Base-by-base conservation (phyloP, 176 grass and related monocot genomes). In the Oryza officinalis region DNA sequence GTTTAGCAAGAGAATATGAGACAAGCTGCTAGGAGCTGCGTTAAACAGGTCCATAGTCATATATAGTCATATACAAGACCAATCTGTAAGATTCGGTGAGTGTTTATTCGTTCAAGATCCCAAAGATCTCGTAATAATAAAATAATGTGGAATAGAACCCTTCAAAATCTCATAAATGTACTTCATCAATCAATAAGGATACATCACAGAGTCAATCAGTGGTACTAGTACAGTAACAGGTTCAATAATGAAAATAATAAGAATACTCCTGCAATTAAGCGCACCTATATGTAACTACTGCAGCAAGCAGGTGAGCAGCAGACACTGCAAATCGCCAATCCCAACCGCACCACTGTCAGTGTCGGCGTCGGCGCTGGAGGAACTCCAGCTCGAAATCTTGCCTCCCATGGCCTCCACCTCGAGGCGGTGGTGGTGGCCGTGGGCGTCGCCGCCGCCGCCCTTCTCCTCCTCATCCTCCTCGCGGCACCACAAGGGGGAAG, bases 361-460 rank as follows among this genome's bases (percentile, higher is more conserved):
- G 52, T 11, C 35, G 23, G 45, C 13, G 3, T 47, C 45, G 45
- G 50, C 45, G 32, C 15, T 50, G 22, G 37, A 41, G 9, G 47
- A 2, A n/a, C 38, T 25, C 33, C 32, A 15, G 54, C 76, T 70
- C 65, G 65, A 45, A 46, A 22, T 31, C 45, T 40, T 10, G 63
- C 27, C 12, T 43, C 71, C 71, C 71, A 90, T 90, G 88, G 83
- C 41, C 9, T 86, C 79, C 32, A 69, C 66, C 67, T 25, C 32
- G 78, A 89, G 74, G 57, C 81, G 83, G 83, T 70, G 74, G 78
- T 86, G 72, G 88, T 63, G 40, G 87, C 26, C 26, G 37, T 80
- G 70, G 71, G 70, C 82, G 68, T 67, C 81, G 67, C 81, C 75
- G 78, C 26, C 57, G 17, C 80, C 78, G 72, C 33, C 46, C 54